These are phyloP conservation scores for Syzygium jambos DNA, from an alignment of 345 rosid species.

Conservation along the genomic window DNA sequence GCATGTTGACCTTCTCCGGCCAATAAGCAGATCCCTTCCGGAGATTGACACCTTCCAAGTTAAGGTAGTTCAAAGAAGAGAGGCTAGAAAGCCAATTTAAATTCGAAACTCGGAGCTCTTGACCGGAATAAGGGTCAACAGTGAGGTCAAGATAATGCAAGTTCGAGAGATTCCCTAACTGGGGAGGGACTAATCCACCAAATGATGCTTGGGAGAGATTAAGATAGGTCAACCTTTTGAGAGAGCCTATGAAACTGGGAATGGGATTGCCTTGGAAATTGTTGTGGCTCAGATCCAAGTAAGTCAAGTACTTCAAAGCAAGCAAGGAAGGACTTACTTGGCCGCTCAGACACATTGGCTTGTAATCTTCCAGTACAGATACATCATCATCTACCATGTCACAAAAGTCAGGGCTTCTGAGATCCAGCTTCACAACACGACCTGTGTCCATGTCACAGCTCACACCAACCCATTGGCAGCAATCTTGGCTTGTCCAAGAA, in stretches of 20 bases:
- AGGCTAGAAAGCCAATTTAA: conserved; percentile 17
- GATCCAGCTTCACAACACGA: conserved; percentile 8
- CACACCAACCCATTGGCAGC: conserved; percentile 24
- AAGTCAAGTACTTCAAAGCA: conserved; percentile 6
- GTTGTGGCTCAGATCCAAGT: conserved; percentile 18
- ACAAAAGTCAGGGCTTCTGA: neutral
- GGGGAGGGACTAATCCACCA: conserved; percentile 12
- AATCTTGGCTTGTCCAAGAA: conserved; percentile 5
- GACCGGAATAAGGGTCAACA: neutral
- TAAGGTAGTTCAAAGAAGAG: conserved; percentile 11
- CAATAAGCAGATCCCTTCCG: conserved; percentile 5
- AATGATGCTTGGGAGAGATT: conserved; percentile 14
- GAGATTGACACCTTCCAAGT: conserved; percentile 6
- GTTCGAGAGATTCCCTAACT: conserved; percentile 17
- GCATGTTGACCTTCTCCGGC: conserved; percentile 6
- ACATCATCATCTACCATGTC: neutral
- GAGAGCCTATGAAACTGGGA: conserved; percentile 15
- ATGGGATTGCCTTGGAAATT: conserved; percentile 9
- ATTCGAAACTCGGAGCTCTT: neutral
- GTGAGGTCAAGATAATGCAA: conserved; percentile 14
- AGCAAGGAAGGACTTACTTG: conserved; percentile 8
- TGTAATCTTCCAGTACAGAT: neutral
- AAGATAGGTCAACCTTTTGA: conserved; percentile 9
- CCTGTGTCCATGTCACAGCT: conserved; percentile 1
- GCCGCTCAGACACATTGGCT: conserved; percentile 4